These are phyloP conservation scores for Mollisiaceae sp. DNA, from an alignment of 2,329 filamentous ascomycete genomes.

Conservation along the genomic window DNA sequence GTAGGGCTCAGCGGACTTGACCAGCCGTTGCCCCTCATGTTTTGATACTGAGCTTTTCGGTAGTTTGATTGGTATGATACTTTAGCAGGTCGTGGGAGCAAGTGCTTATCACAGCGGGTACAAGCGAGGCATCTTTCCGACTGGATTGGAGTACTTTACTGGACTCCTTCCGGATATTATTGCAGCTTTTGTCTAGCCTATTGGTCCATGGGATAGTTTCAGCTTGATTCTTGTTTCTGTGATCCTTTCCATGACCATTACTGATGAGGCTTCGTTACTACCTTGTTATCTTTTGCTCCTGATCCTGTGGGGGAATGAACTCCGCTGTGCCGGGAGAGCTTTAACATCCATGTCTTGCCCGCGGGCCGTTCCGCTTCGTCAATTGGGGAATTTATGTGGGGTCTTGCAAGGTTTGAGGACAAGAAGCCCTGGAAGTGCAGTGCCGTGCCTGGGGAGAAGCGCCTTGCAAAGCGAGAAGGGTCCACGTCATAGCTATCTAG, in stretches of 20 bases:
- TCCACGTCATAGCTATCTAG: neutral
- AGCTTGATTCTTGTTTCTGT: too few relatives aligned
- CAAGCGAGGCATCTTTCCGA: neutral
- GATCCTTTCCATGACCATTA: too few relatives aligned
- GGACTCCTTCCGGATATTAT: too few relatives aligned
- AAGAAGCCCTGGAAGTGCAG: neutral
- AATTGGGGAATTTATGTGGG: neutral
- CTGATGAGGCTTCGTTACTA: too few relatives aligned
- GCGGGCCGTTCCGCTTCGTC: constrained; percentile 9
- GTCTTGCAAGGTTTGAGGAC: neutral
- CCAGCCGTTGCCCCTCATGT: neutral
- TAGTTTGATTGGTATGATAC: neutral
- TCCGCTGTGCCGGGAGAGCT: neutral
- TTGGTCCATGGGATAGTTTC: too few relatives aligned
- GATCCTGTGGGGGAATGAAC: neutral
- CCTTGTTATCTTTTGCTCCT: neutral
- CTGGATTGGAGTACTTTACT: neutral
- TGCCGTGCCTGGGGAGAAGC: neutral
- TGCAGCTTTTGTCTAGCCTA: too few relatives aligned
- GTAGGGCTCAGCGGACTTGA: neutral
- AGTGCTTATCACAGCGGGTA: too few relatives aligned
- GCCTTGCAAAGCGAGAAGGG: neutral
- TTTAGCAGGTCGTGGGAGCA: too few relatives aligned
- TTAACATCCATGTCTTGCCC: neutral
- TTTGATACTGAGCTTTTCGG: neutral